Base-by-base conservation (phyloP, 306 rosid species). In the Fragaria iinumae region DNA sequence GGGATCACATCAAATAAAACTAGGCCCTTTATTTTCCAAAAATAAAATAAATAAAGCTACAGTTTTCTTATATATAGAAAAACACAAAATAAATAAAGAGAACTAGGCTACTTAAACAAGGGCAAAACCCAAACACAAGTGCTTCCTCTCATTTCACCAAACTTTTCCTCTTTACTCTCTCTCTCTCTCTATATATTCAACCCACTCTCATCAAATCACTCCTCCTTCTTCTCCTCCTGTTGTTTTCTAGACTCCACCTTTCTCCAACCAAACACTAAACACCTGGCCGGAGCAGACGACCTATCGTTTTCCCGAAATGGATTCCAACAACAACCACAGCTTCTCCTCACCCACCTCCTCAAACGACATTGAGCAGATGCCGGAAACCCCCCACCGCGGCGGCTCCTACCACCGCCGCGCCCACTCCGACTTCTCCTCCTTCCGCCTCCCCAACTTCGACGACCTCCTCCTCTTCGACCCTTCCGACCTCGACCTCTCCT, bases 381-480 rank as follows among this genome's bases (percentile, higher is more conserved):
- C 97, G 29, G 91, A 91, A 59, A 83, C 88, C 17, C 88, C 90
- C 0, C 80, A 77, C 39, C 84, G 98, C 9, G 92, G 96, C 21
- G 92, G 96, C n/a, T 75, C 95, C 66, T 82, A 88, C 86, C 98
- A 95, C 90, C 97, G 98, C 0, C 80, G 98, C 59, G 88, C 97
- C 38, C 98, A 87, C 87, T 95, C 98, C 75, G 98, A 95, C 69
- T 92, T 91, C 20, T 84, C 92, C 38, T 84, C 91, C 44, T 92
- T 89, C 81, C 97, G 97, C 57, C 84, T 89, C 72, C 89, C 89
- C 38, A 92, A 85, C 86, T 78, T 92, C 65, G 98, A 95, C 63
- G 97, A 95, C 77, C 91, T 95, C 12, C 98, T 95, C 76, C 88
- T 88, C 79, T 95, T 95, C 64, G 97, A 95, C 81, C 84, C 96